Conservation (phyloP, 1,284 basidiomycete species). For the Athelia psychrophila region DNA sequence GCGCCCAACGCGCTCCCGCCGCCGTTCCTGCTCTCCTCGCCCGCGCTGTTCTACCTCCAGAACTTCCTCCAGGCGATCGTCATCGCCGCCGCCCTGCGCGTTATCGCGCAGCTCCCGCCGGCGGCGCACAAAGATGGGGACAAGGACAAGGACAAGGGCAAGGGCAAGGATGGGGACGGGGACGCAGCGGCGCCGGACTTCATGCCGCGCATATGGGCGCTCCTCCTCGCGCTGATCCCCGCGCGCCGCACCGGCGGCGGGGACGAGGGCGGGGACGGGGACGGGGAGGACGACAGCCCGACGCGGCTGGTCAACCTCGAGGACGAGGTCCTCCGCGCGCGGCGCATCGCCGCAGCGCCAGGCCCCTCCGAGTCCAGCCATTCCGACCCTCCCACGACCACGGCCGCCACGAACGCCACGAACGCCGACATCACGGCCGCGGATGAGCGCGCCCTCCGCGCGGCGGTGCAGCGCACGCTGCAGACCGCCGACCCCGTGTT, state of each 20-base stretch:
- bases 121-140: no score
- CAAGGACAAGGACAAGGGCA: no score
- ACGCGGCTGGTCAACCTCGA: conserved; percentile 65
- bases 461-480: conserved; percentile 59
- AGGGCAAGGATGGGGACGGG: conserved; percentile 1
- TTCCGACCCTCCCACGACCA: no score
- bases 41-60: conserved; percentile 55
- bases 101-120: conserved; percentile 45
- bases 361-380: background rate
- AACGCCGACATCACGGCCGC: conserved; percentile 27
- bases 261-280: conserved; percentile 29
- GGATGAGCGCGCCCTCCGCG: conserved; percentile 49
- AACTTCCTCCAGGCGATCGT: conserved; percentile 70
- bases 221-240: conserved; percentile 53
- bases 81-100: conserved; percentile 57
- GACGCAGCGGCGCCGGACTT: conserved; percentile 33
- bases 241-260: conserved; percentile 34
- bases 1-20: conserved; percentile 50
- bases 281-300: conserved; percentile 26
- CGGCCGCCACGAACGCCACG: no score
- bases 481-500: conserved; percentile 64
- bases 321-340: conserved; percentile 62
- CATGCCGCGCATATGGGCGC: conserved; percentile 58
- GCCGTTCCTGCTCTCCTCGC: conserved; percentile 54
- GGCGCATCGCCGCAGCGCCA: conserved; percentile 15